Conservation (phyloP, 2,329 filamentous ascomycete species). For the Epichloe bromicola region DNA sequence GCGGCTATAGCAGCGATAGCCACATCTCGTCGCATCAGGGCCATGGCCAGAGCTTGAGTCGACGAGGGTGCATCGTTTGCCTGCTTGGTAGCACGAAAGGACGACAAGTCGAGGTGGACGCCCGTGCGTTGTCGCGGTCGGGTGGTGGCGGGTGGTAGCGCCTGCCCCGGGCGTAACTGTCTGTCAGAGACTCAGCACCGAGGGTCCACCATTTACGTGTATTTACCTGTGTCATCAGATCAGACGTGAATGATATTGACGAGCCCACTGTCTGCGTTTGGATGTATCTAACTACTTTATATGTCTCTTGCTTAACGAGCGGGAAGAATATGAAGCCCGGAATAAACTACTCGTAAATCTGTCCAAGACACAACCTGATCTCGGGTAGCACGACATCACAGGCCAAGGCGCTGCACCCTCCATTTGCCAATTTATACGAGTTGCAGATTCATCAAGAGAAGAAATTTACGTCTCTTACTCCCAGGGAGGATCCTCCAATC, state of each 20-base stretch:
- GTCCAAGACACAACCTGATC: background rate
- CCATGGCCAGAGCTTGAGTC: conserved; percentile 36
- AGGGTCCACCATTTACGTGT: too few species aligned
- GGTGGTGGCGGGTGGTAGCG: background rate
- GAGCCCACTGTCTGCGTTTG: background rate
- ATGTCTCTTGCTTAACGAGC: background rate
- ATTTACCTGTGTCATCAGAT: too few species aligned
- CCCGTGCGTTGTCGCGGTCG: background rate
- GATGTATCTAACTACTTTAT: background rate
- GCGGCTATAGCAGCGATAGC: conserved; percentile 52
- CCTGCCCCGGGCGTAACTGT: background rate
- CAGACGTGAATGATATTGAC: background rate
- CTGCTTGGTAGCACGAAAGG: background rate
- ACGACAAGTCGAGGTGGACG: background rate
- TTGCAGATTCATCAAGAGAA: background rate
- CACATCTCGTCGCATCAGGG: conserved; percentile 61
- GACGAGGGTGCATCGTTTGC: conserved; percentile 19
- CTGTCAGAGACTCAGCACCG: too few species aligned
- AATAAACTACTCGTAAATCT: background rate
- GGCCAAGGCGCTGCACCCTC: background rate
- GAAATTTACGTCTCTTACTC: conserved; percentile 16
- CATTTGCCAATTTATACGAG: background rate
- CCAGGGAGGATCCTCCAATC: conserved; percentile 71
- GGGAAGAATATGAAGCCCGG: too few species aligned
- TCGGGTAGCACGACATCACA: background rate